Percentiles rank a stretch among this genome's conserved stretches.
Conservation (phyloP, 2,329 filamentous ascomycete genomes). For the Paramyrothecium roridum region DNA sequence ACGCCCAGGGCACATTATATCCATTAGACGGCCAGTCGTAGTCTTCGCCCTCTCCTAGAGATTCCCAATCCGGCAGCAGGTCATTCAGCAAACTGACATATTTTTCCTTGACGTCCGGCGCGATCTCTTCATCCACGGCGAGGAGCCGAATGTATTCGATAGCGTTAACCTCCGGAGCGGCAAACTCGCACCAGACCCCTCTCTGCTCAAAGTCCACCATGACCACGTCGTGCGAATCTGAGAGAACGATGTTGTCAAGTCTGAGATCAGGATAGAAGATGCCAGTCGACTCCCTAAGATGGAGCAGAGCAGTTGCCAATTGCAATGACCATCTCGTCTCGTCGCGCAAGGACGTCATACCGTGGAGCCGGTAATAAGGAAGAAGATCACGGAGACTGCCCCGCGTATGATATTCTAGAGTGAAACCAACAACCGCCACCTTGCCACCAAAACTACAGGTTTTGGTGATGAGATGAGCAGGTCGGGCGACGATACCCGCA, state of each 20-base stretch:
- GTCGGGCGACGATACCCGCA: conserved; percentile 48
- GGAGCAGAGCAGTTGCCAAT: conserved; percentile 47
- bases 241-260: conserved; percentile 57
- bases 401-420: conserved; percentile 49
- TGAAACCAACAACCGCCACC: conserved; percentile 53
- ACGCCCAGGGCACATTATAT: conserved; percentile 56
- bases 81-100: conserved; percentile 38
- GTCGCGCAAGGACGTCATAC: conserved; percentile 35
- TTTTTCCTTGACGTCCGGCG: conserved; percentile 31
- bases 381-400: conserved; percentile 55
- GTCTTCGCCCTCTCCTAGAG: conserved; percentile 33
- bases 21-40: conserved; percentile 45
- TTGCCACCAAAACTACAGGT: conserved; percentile 53
- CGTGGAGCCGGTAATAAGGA: conserved; percentile 46
- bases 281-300: conserved; percentile 41
- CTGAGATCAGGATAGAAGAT: conserved; percentile 58
- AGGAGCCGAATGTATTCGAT: conserved; percentile 56
- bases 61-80: conserved; percentile 45
- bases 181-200: conserved; percentile 61
- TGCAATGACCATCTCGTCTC: conserved; percentile 54
- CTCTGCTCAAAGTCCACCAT: conserved; percentile 63
- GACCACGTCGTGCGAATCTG: conserved; percentile 41
- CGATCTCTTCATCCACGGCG: conserved; percentile 45
- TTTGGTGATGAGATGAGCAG: conserved; percentile 54
- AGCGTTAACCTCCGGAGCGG: conserved; percentile 56